These are phyloP conservation scores for Berberis thunbergii DNA, from an alignment of 164 flowering plant species.

Conservation along the genomic window DNA sequence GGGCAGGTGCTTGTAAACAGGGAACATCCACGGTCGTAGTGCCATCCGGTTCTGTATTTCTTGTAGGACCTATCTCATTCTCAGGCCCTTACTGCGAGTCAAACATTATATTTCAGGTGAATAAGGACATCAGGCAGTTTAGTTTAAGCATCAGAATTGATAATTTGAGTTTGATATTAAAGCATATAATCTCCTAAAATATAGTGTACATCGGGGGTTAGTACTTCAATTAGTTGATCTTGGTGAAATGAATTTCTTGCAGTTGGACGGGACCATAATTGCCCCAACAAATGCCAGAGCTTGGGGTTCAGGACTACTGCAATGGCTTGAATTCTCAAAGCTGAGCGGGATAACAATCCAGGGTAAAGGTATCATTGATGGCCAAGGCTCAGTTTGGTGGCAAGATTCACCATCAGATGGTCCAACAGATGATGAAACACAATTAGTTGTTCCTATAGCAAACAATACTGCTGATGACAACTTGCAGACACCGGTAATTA, in stretches of 20 bases:
- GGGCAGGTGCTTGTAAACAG: conserved; percentile 77
- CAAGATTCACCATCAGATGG: no score
- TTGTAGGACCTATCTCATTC: conserved; percentile 80
- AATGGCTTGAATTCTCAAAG: conserved; percentile 82
- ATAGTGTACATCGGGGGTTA: background rate
- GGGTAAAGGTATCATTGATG: no score
- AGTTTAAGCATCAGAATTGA: background rate
- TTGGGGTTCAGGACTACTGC: conserved; percentile 65
- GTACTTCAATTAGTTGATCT: background rate
- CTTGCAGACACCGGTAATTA: no score
- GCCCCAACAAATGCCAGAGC: conserved; percentile 57
- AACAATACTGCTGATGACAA: no score
- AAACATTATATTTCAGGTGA: conserved; percentile 78
- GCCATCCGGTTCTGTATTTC: conserved; percentile 44
- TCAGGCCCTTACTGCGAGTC: conserved; percentile 70
- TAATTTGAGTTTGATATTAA: no score
- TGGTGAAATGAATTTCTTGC: conserved; percentile 11
- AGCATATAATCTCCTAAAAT: background rate
- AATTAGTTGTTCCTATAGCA: no score
- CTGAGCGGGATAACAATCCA: conserved; percentile 32
- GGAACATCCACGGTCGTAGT: conserved; percentile 54
- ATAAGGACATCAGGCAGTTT: background rate
- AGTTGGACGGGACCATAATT: conserved; percentile 87
- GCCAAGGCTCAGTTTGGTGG: no score
- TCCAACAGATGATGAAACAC: no score